phyloP scores from a whole-genome alignment of 169 alveolate genomes.

The Cryptosporidium ryanae region DNA sequence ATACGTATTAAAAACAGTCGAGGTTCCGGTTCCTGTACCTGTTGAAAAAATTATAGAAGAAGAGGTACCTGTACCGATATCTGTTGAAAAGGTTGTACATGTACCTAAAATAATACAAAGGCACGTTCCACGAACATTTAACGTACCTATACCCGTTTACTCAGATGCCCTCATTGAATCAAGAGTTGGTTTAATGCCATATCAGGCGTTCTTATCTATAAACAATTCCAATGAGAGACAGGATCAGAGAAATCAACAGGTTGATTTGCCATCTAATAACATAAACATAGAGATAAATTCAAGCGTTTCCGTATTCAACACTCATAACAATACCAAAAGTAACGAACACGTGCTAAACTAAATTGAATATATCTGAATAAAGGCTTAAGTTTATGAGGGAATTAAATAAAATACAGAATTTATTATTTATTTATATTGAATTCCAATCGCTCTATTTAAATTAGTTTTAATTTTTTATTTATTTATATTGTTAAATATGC shows the following conservation, averaged over 20 bases:
- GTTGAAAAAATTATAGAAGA: constrained; percentile 70
- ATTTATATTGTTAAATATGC: constrained; percentile 2
- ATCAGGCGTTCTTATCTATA: constrained; percentile 60
- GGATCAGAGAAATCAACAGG: neutral
- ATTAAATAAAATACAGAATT: too few relatives aligned
- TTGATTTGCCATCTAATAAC: neutral
- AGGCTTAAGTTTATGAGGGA: too few relatives aligned
- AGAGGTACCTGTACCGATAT: constrained; percentile 69
- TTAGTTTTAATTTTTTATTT: neutral
- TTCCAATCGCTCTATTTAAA: neutral
- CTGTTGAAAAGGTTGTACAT: constrained; percentile 70
- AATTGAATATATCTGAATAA: too few relatives aligned
- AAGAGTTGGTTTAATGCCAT: constrained; percentile 72
- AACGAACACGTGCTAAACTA: neutral
- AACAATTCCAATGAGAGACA: constrained; percentile 13
- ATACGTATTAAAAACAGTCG: constrained; percentile 68
- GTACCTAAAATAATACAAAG: constrained; percentile 72
- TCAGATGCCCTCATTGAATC: constrained; percentile 70
- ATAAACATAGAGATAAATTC: constrained; percentile 6
- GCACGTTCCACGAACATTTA: constrained; percentile 73
- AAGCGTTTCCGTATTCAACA: neutral
- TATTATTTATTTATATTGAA: neutral
- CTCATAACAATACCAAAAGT: neutral
- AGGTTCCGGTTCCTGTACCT: constrained; percentile 72
- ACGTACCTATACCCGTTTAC: constrained; percentile 70